phyloP scores from a whole-genome alignment of 2,329 filamentous ascomycete species.

The Aureobasidium sp. region DNA sequence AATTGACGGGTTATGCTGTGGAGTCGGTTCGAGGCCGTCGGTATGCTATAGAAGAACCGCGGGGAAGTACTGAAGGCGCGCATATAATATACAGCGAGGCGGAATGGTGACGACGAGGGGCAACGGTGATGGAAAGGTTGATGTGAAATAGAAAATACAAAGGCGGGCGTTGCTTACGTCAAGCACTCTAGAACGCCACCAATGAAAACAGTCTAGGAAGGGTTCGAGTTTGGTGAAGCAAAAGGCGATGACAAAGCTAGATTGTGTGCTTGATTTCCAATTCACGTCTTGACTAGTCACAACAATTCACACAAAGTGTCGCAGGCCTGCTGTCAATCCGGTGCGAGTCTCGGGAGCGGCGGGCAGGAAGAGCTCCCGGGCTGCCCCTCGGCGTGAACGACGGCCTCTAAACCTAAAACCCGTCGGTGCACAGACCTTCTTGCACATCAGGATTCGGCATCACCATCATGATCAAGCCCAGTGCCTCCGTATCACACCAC shows the following conservation, averaged over 20 bases:
- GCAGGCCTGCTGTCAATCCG: too few relatives aligned
- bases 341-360: too few relatives aligned
- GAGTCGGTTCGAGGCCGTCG: constrained; percentile 35
- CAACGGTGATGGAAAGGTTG: neutral
- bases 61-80: constrained; percentile 3
- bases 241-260: neutral
- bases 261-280: neutral
- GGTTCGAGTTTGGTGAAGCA: neutral
- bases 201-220: neutral
- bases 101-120: neutral
- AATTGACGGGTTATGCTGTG: constrained; percentile 39
- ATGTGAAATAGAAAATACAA: neutral
- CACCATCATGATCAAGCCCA: neutral
- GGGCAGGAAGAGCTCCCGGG: too few relatives aligned
- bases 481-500: constrained; percentile 1
- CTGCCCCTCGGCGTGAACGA: neutral
- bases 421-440: neutral
- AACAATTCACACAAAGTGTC: too few relatives aligned
- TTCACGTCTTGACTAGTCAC: too few relatives aligned
- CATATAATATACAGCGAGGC: constrained; percentile 1
- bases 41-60: constrained; percentile 4
- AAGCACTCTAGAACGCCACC: constrained; percentile 1
- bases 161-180: constrained; percentile 8
- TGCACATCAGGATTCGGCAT: neutral
- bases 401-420: neutral